Conservation (phyloP, 805 yeast genomes). For the Gaillardinia entomophila region DNA sequence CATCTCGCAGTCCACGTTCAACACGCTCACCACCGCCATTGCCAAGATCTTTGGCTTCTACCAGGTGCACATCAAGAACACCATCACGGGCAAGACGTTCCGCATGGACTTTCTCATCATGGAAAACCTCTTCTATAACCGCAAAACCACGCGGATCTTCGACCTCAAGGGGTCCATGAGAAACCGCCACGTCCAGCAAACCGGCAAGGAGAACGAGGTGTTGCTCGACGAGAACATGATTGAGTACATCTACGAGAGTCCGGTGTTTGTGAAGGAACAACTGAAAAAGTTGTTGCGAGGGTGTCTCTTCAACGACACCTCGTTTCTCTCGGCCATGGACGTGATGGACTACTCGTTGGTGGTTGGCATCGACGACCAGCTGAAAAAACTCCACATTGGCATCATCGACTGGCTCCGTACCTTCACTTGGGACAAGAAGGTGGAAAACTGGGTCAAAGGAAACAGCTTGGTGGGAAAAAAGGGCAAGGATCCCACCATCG, state of each 20-base stretch:
- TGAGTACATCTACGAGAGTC: constrained; percentile 93
- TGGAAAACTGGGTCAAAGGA: constrained; percentile 98
- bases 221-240: constrained; percentile 96
- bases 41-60: constrained; percentile 95
- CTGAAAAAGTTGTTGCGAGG: constrained; percentile 82
- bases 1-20: constrained; percentile 91
- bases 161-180: constrained; percentile 98
- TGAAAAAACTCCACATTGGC: constrained; percentile 77
- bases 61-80: constrained; percentile 83
- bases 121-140: constrained; percentile 90
- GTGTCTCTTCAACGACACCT: constrained; percentile 90
- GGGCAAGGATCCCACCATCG: constrained; percentile 92
- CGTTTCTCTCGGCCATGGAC: constrained; percentile 92
- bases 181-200: constrained; percentile 92
- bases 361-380: constrained; percentile 74
- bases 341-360: constrained; percentile 98
- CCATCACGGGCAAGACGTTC: constrained; percentile 67
- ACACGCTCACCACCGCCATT: constrained; percentile 88
- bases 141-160: constrained; percentile 77
- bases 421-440: constrained; percentile 97
- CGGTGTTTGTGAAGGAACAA: constrained; percentile 88
- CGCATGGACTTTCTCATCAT: constrained; percentile 89
- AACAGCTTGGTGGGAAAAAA: constrained; percentile 83
- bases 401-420: constrained; percentile 92
- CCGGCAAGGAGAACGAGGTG: constrained; percentile 93